A percentile compares a stretch with the other conserved stretches of the same genome.
phyloP scores from a whole-genome alignment of 768 basidiomycete species.

The Tulasnella sp. region DNA sequence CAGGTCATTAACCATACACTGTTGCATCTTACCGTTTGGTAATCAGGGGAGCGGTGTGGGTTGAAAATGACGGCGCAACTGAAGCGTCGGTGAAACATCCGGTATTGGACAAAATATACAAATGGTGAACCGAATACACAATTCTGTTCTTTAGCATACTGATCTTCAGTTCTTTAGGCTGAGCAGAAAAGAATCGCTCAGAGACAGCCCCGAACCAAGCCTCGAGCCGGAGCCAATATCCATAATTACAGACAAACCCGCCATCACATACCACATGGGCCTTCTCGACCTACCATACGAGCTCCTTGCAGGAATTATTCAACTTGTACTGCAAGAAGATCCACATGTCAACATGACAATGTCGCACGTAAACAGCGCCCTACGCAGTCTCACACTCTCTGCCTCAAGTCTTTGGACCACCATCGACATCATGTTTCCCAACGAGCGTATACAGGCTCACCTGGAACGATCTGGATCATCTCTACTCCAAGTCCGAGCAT shows the following conservation, averaged over 20 bases:
- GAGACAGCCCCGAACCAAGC: neutral
- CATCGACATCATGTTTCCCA: neutral
- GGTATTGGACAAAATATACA: neutral
- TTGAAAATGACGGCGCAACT: neutral
- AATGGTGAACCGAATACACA: neutral
- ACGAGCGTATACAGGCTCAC: neutral
- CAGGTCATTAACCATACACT: too few species aligned
- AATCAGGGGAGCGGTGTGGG: neutral
- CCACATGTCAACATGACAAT: neutral
- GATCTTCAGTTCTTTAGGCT: neutral
- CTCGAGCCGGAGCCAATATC: neutral
- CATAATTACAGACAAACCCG: neutral
- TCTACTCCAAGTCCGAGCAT: neutral
- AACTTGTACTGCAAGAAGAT: neutral
- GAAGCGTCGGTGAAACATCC: neutral
- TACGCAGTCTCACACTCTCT: neutral
- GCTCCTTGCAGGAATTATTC: neutral
- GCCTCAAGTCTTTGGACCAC: neutral
- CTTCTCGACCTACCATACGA: neutral
- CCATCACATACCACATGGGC: neutral
- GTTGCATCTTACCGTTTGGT: too few species aligned
- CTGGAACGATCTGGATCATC: neutral
- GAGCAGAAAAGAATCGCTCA: neutral
- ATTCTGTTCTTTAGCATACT: neutral
- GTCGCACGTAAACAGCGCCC: neutral